phyloP scores from a whole-genome alignment of 768 basidiomycete species.

The Infundibulicybe gibba region DNA sequence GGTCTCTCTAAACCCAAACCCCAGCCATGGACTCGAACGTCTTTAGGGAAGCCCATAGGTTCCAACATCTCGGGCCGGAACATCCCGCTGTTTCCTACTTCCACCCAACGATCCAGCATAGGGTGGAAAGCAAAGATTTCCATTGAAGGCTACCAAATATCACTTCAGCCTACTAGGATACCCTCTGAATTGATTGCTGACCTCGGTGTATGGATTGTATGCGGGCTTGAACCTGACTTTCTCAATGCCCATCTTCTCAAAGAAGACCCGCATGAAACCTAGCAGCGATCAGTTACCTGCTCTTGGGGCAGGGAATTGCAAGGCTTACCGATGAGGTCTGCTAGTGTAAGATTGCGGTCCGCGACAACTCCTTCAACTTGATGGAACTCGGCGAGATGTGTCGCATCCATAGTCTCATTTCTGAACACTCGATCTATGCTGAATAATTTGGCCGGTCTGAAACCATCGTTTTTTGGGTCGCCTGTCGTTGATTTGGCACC shows the following conservation, averaged over 20 bases:
- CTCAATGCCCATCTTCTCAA: constrained; percentile 95
- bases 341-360: constrained; percentile 87
- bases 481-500: constrained; percentile 28
- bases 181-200: constrained; percentile 17
- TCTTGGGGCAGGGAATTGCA: neutral
- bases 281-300: neutral
- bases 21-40: constrained; percentile 96
- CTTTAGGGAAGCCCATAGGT: constrained; percentile 97
- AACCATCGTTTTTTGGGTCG: constrained; percentile 54
- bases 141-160: constrained; percentile 71
- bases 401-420: constrained; percentile 98
- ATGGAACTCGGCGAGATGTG: constrained; percentile 98
- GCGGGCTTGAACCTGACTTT: constrained; percentile 97
- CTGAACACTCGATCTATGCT: constrained; percentile 98
- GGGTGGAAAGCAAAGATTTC: constrained; percentile 99
- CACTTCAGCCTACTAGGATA: constrained; percentile 1
- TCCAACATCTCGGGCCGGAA: constrained; percentile 99
- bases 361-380: constrained; percentile 99
- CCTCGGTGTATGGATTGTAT: constrained; percentile 98
- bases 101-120: constrained; percentile 90
- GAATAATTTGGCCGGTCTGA: constrained; percentile 91
- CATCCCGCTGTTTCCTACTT: constrained; percentile 99
- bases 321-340: constrained; percentile 84
- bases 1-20: constrained; percentile 92
- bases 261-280: constrained; percentile 99